phyloP scores from a whole-genome alignment of 2,329 filamentous ascomycete species.

The Elsinoe fawcettii region DNA sequence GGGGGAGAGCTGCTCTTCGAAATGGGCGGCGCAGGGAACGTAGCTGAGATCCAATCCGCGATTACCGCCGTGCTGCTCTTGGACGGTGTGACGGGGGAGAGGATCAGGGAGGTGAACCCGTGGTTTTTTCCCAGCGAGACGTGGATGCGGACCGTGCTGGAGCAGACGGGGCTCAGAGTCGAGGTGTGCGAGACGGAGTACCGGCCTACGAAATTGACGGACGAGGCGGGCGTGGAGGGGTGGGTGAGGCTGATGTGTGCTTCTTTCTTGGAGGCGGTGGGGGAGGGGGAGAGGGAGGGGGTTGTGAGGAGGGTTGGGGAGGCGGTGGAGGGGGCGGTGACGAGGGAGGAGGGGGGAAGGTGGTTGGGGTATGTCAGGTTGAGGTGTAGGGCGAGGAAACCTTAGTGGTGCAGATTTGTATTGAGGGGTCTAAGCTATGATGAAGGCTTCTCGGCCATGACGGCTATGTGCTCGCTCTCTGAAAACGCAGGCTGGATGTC shows the following conservation, averaged over 20 bases:
- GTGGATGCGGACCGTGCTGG: constrained; percentile 43
- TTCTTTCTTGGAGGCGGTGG: constrained; percentile 49
- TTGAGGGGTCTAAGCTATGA: neutral
- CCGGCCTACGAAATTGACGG: constrained; percentile 50
- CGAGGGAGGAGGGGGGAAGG: constrained; percentile 46
- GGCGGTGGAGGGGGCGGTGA: constrained; percentile 49
- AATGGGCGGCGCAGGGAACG: constrained; percentile 64
- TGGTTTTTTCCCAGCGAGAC: constrained; percentile 66
- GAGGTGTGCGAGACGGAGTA: constrained; percentile 53
- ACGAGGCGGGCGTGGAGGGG: constrained; percentile 47
- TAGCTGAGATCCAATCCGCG: constrained; percentile 54
- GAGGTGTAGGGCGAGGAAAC: constrained; percentile 34
- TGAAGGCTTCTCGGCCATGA: neutral
- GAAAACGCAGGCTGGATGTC: constrained; percentile 8
- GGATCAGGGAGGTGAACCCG: constrained; percentile 47
- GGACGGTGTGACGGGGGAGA: constrained; percentile 44
- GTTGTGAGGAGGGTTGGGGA: constrained; percentile 49
- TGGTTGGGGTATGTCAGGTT: constrained; percentile 44
- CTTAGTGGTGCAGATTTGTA: neutral
- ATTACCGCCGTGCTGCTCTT: constrained; percentile 46
- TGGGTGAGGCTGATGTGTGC: constrained; percentile 60
- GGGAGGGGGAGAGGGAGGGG: constrained; percentile 43
- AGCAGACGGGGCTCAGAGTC: constrained; percentile 37
- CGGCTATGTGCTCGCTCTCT: neutral
- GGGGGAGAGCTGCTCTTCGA: constrained; percentile 58